Percentiles rank a stretch among this genome's conserved stretches.
phyloP scores from a whole-genome alignment of 371 early-diverging fungal species.

The Mucor irregularis region DNA sequence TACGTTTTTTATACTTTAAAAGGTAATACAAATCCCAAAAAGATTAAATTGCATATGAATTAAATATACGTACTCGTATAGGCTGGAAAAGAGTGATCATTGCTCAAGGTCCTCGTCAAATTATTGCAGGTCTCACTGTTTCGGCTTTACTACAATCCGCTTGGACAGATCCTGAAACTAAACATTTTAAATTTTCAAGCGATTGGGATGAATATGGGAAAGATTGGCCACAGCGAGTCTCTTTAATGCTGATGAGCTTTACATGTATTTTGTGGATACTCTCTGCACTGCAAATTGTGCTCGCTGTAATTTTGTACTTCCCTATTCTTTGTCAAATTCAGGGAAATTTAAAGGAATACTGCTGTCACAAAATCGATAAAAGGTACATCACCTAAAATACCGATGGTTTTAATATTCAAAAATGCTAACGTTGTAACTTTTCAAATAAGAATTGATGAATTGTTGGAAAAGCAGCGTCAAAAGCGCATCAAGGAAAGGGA shows the following conservation, averaged over 20 bases:
- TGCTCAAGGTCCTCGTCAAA: slow-evolving; percentile 85
- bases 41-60: not conserved
- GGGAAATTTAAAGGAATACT: slow-evolving; percentile 91
- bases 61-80: slow-evolving; percentile 11
- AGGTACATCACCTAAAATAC: slow-evolving; percentile 39
- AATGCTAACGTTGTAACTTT: not conserved
- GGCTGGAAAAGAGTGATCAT: slow-evolving; percentile 87
- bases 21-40: slow-evolving; percentile 42
- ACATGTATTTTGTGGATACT: slow-evolving; percentile 70
- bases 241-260: slow-evolving; percentile 56
- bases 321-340: slow-evolving; percentile 79
- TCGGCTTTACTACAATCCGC: slow-evolving; percentile 31
- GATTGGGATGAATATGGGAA: slow-evolving; percentile 36
- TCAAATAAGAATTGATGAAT: slow-evolving; percentile 30
- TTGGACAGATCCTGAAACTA: slow-evolving; percentile 27
- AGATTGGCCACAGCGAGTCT: slow-evolving; percentile 36
- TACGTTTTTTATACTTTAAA: slow-evolving; percentile 86
- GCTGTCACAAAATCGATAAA: slow-evolving; percentile 91
- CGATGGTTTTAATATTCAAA: not conserved
- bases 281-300: slow-evolving; percentile 52
- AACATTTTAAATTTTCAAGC: slow-evolving; percentile 23
- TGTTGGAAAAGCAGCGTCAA: slow-evolving; percentile 37
- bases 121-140: slow-evolving; percentile 54
- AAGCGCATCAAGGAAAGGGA: slow-evolving; percentile 30
- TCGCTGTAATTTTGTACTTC: slow-evolving; percentile 78